A percentile compares a stretch with the other conserved stretches of the same genome.
phyloP scores from a whole-genome alignment of 306 rosid genomes.

The Castanea mollissima region DNA sequence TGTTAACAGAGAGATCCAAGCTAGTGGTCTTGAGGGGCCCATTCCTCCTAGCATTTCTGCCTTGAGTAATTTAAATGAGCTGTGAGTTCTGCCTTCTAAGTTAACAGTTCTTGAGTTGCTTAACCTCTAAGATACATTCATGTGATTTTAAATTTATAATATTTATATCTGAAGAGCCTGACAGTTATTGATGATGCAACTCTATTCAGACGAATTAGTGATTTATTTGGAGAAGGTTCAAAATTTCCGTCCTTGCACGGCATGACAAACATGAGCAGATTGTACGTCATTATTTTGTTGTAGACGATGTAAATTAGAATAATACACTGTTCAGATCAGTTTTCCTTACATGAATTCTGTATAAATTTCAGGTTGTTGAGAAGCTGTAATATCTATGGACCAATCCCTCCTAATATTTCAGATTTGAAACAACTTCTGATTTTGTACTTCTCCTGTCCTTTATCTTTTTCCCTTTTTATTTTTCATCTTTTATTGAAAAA shows the following conservation, averaged over 20 bases:
- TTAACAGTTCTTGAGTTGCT: neutral
- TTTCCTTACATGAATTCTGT: neutral
- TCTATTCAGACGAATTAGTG: conserved; percentile 27
- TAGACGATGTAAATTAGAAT: neutral
- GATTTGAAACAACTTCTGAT: neutral
- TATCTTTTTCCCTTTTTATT: neutral
- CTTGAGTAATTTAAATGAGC: conserved; percentile 1
- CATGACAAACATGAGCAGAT: conserved; percentile 1
- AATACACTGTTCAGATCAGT: neutral
- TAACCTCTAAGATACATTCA: neutral
- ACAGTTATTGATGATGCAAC: neutral
- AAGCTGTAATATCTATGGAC: conserved; percentile 20
- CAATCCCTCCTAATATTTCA: conserved; percentile 5
- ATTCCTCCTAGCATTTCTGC: conserved; percentile 23
- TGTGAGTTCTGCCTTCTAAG: conserved; percentile 19
- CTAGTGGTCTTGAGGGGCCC: conserved; percentile 29
- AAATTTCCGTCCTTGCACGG: conserved; percentile 7
- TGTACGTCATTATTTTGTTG: conserved; percentile 11
- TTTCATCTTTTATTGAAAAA: no score
- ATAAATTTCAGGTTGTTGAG: conserved; percentile 25
- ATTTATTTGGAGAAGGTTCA: conserved; percentile 14
- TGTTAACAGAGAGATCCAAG: conserved; percentile 19
- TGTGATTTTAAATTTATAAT: neutral
- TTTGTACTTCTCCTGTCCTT: conserved; percentile 4
- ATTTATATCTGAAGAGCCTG: neutral